Evolutionary conservation across 2,329 filamentous ascomycete genomes (phyloP).

Genomic region (Sphaerulina musiva): DNA sequence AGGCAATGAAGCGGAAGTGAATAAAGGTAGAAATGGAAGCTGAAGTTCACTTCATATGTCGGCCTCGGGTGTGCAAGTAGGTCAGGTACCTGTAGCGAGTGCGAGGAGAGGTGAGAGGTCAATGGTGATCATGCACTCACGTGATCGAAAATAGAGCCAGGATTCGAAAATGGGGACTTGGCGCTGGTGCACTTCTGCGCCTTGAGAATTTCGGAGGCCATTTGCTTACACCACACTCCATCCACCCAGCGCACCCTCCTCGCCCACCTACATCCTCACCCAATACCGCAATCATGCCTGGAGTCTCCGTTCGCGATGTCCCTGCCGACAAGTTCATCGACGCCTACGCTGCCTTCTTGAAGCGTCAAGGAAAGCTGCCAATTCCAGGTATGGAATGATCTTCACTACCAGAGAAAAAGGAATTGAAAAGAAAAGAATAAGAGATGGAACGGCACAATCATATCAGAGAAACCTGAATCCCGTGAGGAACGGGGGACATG

Average conservation of each 20-base stretch:
- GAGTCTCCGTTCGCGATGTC: slow-evolving; percentile 77
- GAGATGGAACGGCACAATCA: slow-evolving; percentile 15
- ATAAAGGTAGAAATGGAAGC: no score
- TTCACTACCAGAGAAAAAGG: slow-evolving; percentile 12
- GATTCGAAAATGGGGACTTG: neutral
- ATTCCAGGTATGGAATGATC: slow-evolving; percentile 63
- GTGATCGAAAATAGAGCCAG: no score
- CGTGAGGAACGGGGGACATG: slow-evolving; percentile 45
- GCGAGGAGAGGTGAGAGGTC: no score
- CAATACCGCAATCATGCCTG: slow-evolving; percentile 64
- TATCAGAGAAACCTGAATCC: slow-evolving; percentile 44
- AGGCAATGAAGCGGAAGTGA: no score
- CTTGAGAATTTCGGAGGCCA: neutral
- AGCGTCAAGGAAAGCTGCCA: slow-evolving; percentile 88
- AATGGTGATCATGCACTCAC: no score
- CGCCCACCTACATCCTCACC: slow-evolving; percentile 12
- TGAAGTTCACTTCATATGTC: no score
- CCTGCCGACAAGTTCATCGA: slow-evolving; percentile 87
- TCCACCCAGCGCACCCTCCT: slow-evolving; percentile 13
- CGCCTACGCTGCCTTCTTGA: slow-evolving; percentile 81
- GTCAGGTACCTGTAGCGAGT: no score
- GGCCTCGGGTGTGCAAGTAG: no score
- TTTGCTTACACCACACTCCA: neutral
- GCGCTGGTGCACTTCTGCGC: no score
- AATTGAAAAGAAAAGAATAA: slow-evolving; percentile 20